Evolutionary conservation across 2,329 filamentous ascomycete genomes (phyloP), one percentile per base, ranked within the genome.

Genomic region (Reticulascus tulasneorum): DNA sequence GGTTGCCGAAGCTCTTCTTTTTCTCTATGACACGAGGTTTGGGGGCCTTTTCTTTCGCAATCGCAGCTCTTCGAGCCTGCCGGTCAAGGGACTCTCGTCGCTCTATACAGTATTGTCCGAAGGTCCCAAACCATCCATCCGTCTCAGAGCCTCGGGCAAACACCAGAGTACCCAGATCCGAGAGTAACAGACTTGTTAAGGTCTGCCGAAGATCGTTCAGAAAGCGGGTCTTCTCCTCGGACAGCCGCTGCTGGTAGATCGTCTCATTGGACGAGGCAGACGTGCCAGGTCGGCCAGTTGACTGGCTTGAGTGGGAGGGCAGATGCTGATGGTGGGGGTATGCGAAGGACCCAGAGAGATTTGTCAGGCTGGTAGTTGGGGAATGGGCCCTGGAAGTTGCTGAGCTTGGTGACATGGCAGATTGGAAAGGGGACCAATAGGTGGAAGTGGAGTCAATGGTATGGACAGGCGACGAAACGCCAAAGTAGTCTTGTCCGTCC

Each of bases 111-210:
- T 82, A 68, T 48, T 82, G 75, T 4, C 79, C 78, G 7, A 89
- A 59, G 11, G 77, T 76, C 34, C 77, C 71, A 48, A 96, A 93
- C 84, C 91, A 96, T 4, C 72, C 72, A 57, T 97, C 93, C 1
- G 91, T 97, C 64, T 98, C 93, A 26, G 89, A 94, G 4, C 93
- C 93, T 33, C 77, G 78, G n/a, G 82, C 79, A 59, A 94, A 93
- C 2, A 96, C 83, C 20, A 87, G 77, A 25, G 83, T 89, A 6
- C 90, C 89, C 5, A 97, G 71, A 56, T 98, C 93, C 32, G 91
- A 97, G 18, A 97, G 66, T 3, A 97, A 65, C 13, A 98, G 69
- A 46, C 88, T 90, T 2, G 84, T 91, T 24, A 97, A 65, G 0
- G 82, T 85, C 54, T 90, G 85, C 49, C 82, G 82, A 20, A 95